phyloP scores from a whole-genome alignment of 257 asterid species.

The Thymus mandschuricus region DNA sequence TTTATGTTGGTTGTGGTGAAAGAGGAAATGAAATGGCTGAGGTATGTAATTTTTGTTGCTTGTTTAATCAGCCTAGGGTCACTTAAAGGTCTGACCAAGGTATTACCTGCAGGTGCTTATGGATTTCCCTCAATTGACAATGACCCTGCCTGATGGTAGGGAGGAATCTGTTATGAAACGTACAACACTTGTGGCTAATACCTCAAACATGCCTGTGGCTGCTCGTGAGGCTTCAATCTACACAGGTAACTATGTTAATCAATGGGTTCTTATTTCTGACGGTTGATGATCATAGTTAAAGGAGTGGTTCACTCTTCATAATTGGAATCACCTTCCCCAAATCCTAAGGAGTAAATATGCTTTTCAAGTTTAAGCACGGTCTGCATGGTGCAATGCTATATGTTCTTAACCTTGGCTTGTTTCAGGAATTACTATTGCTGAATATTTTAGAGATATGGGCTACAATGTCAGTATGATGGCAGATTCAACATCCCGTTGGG shows the following conservation, averaged over 20 bases:
- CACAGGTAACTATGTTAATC: conserved; percentile 58
- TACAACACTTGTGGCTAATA: conserved; percentile 98
- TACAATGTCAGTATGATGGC: conserved; percentile 99
- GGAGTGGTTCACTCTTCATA: too few species aligned
- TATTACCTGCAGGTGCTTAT: conserved; percentile 80
- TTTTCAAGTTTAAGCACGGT: neutral
- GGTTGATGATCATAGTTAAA: neutral
- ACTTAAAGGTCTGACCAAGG: conserved; percentile 25
- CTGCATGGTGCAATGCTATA: conserved; percentile 11
- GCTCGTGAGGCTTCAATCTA: conserved; percentile 99
- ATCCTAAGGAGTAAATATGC: too few species aligned
- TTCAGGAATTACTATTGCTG: conserved; percentile 97
- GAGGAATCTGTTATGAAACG: conserved; percentile 99
- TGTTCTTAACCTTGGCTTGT: conserved; percentile 32
- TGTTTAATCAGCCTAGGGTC: conserved; percentile 32
- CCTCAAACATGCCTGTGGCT: conserved; percentile 99
- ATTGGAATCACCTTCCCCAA: too few species aligned
- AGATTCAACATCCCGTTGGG: conserved; percentile 99
- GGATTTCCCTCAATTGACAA: conserved; percentile 99
- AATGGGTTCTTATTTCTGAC: conserved; percentile 2
- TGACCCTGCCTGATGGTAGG: conserved; percentile 99
- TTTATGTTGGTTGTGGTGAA: conserved; percentile 99
- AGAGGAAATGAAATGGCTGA: conserved; percentile 99
- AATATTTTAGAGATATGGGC: conserved; percentile 99
- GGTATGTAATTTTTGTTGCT: conserved; percentile 48